These are phyloP conservation scores for Porphyra umbilicalis DNA, from an alignment of 31 red algal genomes.

Conservation along the genomic window DNA sequence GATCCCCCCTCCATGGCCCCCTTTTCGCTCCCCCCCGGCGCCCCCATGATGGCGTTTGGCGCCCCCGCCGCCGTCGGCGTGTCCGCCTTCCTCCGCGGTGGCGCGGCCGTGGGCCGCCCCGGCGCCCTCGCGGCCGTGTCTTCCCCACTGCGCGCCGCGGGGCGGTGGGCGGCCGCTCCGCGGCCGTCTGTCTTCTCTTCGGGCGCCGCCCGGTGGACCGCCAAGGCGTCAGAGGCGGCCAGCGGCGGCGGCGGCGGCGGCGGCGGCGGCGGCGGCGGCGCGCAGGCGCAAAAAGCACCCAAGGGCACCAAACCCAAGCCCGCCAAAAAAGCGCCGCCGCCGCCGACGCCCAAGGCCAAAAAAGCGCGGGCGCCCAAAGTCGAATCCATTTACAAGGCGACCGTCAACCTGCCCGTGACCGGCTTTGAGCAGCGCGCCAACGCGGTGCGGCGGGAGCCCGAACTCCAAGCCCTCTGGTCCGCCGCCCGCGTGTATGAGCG, in stretches of 20 bases:
- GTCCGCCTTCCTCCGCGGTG: not conserved
- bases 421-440: constrained; percentile 91
- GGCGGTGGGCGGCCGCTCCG: not conserved
- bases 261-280: not conserved
- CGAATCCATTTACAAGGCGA: constrained; percentile 45
- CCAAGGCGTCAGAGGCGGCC: not conserved
- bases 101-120: not conserved
- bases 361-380: constrained; percentile 11
- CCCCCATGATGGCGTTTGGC: not conserved
- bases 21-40: not conserved
- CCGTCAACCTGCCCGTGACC: constrained; percentile 88
- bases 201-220: not conserved
- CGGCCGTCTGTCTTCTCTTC: not conserved
- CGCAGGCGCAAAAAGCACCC: not conserved
- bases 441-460: constrained; percentile 69
- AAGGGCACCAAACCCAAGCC: not conserved
- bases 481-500: constrained; percentile 62
- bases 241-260: not conserved
- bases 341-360: constrained; percentile 29
- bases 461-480: constrained; percentile 86
- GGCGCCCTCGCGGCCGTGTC: not conserved
- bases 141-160: too few relatives aligned
- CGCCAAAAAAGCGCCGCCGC: constrained; percentile 6
- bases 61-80: not conserved
- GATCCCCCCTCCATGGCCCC: too few relatives aligned